Conservation (phyloP, 495 filamentous ascomycete species). For the Amniculicola lignicola region DNA sequence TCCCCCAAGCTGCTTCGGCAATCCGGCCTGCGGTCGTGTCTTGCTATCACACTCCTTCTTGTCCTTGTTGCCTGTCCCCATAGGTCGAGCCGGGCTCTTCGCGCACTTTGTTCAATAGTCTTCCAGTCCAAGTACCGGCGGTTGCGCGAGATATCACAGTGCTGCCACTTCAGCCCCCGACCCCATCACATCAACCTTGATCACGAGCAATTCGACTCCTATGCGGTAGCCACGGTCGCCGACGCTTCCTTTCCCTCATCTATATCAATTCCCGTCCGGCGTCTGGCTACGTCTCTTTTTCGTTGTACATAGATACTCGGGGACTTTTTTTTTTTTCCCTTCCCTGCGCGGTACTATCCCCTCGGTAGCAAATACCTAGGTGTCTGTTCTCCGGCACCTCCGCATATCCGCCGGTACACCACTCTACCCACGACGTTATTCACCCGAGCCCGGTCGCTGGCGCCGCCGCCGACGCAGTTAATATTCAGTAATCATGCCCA, state of each 20-base stretch:
- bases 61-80: conserved; percentile 6
- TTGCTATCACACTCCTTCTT: conserved; percentile 9
- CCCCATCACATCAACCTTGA: conserved; percentile 1
- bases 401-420: no score
- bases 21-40: conserved; percentile 17
- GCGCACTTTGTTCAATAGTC: conserved; percentile 3
- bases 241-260: background rate
- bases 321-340: background rate
- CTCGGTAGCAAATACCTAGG: no score
- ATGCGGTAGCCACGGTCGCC: conserved; percentile 24
- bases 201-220: no score
- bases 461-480: conserved; percentile 2
- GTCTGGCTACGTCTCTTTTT: conserved; percentile 30
- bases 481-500: conserved; percentile 26
- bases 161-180: conserved; percentile 19
- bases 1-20: conserved; percentile 4
- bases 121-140: conserved; percentile 2
- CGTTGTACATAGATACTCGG: conserved; percentile 1
- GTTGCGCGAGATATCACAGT: conserved; percentile 10
- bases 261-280: conserved; percentile 14
- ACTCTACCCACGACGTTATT: background rate
- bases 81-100: conserved; percentile 22
- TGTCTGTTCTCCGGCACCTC: background rate
- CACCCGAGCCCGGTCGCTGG: conserved; percentile 1
- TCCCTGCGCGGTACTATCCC: background rate